A percentile compares a stretch with the other conserved stretches of the same genome.
These are phyloP conservation scores for Taphrina sp. DNA, from an alignment of 1,139 yeast species.

Conservation along the genomic window DNA sequence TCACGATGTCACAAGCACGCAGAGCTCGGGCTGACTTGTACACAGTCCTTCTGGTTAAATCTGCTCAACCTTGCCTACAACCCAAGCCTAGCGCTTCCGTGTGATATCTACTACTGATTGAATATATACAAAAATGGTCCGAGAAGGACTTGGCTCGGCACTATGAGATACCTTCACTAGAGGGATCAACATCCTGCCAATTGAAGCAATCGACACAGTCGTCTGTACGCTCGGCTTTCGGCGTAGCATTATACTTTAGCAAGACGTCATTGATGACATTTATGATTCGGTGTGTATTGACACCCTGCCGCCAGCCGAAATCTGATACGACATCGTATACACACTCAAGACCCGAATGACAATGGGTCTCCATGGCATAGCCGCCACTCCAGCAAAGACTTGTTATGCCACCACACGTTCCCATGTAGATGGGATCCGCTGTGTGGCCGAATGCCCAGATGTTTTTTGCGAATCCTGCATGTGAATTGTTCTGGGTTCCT, in stretches of 20 bases:
- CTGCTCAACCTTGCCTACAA: too few species aligned
- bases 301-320: constrained; percentile 84
- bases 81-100: too few species aligned
- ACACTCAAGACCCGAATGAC: constrained; percentile 89
- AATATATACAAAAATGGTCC: too few species aligned
- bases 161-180: too few species aligned
- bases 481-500: constrained; percentile 33
- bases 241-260: constrained; percentile 68
- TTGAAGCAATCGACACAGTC: constrained; percentile 82
- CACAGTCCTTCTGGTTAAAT: too few species aligned
- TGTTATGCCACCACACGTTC: constrained; percentile 93
- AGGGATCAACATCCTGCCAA: too few species aligned
- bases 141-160: too few species aligned
- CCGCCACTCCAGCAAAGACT: constrained; percentile 90
- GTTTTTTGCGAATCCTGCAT: constrained; percentile 59
- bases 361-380: constrained; percentile 94
- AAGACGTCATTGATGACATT: constrained; percentile 85
- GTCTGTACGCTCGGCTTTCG: constrained; percentile 74
- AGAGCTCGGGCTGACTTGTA: too few species aligned
- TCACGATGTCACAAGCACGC: too few species aligned
- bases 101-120: too few species aligned
- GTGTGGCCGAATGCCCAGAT: constrained; percentile 96
- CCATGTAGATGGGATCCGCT: constrained; percentile 96
- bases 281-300: constrained; percentile 85
- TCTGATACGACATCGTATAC: constrained; percentile 87